Evolutionary conservation across 2,329 filamentous ascomycete genomes (phyloP), one percentile per base, ranked within the genome.

Genomic region (Ophiobolus disseminans): DNA sequence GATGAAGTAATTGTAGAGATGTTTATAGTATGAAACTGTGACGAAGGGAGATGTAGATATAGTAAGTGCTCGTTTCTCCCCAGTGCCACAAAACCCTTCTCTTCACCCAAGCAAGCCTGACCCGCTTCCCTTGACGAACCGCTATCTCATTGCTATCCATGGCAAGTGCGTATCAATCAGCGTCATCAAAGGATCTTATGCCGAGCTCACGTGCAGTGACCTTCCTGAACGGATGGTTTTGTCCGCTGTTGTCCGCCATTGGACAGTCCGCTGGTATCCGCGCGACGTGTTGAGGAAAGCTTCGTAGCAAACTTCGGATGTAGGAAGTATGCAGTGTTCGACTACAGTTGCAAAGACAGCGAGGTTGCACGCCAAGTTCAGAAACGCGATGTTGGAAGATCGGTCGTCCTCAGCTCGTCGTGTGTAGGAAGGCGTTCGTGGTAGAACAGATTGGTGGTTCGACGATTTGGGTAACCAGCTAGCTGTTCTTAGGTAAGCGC

Each of bases 121-220:
- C 44, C 42, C 55, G 48, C 49, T 53, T 58, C 44, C 62, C 62
- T 65, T 62, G 45, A 55, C 45, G 40, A 63, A 58, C 62, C 62
- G 62, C 57, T 28, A 36, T 38, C 49, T 51, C 42, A 20, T 50
- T 50, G 28, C 40, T 40, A 42, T 45, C 45, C 42, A 55, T 53
- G 46, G 35, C 44, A 57, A 39, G 45, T 56, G 49, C 42, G 55
- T 46, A 40, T 48, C 31, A 48, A 11, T 41, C 40, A 53, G 48
- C 60, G 62, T 61, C 57, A 62, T 63, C 45, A 44, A 19, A 34
- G 26, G 30, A 34, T 26, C 57, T 61, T 65, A 61, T 62, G 60
- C 62, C 62, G 60, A 65, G 62, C 56, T 56, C 60, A 63, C 60
- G 55, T 60, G 58, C 45, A 34, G 46, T 48, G 40, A 46, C 51